A percentile compares a stretch with the other conserved stretches of the same genome.
Conservation (phyloP, 352 stramenopile species). For the Globisporangium heterothallicum region DNA sequence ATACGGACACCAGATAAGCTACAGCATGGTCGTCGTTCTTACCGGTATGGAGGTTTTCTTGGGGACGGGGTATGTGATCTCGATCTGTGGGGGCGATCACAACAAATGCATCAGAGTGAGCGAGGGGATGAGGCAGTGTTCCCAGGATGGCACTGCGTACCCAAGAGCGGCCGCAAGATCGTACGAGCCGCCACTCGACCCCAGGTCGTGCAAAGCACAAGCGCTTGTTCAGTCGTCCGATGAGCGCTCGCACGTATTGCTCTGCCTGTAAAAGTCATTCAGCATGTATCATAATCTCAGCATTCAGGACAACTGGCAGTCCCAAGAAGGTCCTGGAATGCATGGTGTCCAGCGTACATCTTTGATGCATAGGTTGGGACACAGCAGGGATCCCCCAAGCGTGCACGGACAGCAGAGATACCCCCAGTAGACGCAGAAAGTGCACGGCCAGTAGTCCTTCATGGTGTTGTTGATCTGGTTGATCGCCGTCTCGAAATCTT, state of each 20-base stretch:
- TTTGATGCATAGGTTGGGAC: conserved; percentile 67
- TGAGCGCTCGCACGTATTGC: conserved; percentile 59
- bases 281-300: background rate
- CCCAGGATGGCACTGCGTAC: conserved; percentile 9
- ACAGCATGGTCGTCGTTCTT: too few relatives aligned
- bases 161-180: conserved; percentile 56
- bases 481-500: conserved; percentile 66
- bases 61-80: conserved; percentile 51
- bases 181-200: conserved; percentile 56
- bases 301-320: background rate
- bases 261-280: conserved; percentile 49
- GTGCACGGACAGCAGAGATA: conserved; percentile 67
- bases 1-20: too few relatives aligned
- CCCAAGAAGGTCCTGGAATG: too few relatives aligned
- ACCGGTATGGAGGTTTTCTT: conserved; percentile 17
- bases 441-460: conserved; percentile 76
- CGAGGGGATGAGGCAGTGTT: background rate
- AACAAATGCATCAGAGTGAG: background rate
- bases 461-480: conserved; percentile 86
- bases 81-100: conserved; percentile 23
- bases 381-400: conserved; percentile 55
- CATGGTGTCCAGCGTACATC: conserved; percentile 28
- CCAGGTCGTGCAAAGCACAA: conserved; percentile 48
- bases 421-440: conserved; percentile 66
- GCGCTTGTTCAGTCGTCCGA: conserved; percentile 53